Percentiles rank a stretch among this genome's conserved stretches.
These are phyloP conservation scores for Hymenotorrendiella dingleyae DNA, from an alignment of 2,329 filamentous ascomycete species.

Conservation along the genomic window DNA sequence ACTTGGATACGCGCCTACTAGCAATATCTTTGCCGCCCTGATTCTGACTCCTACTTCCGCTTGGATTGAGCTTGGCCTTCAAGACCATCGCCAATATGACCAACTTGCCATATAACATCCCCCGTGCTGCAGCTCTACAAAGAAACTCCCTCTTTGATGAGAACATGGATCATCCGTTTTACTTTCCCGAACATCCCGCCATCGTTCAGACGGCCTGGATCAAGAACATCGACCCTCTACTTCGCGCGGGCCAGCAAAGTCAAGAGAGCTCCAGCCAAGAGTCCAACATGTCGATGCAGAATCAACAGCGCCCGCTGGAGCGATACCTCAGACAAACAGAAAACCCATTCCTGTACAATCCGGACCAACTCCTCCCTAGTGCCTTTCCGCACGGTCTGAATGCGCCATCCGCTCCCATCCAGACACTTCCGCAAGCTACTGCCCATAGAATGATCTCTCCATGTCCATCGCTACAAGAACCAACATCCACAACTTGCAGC, in stretches of 20 bases:
- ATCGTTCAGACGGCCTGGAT: constrained; percentile 11
- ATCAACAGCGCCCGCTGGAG: constrained; percentile 16
- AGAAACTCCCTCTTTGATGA: constrained; percentile 10
- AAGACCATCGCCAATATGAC: not conserved
- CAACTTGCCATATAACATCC: constrained; percentile 11
- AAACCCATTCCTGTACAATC: constrained; percentile 12
- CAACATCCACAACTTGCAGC: constrained; percentile 15
- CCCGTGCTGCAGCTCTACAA: constrained; percentile 2
- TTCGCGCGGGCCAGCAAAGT: constrained; percentile 6
- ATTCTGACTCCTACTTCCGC: no score
- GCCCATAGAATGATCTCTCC: constrained; percentile 19
- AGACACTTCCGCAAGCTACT: constrained; percentile 14
- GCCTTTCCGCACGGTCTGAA: constrained; percentile 1
- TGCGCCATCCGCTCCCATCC: constrained; percentile 10
- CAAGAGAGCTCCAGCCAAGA: not conserved
- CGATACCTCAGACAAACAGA: constrained; percentile 18
- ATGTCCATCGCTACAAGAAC: constrained; percentile 22
- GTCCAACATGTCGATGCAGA: constrained; percentile 2
- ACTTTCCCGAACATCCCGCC: constrained; percentile 6
- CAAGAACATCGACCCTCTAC: constrained; percentile 16
- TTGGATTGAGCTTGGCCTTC: not conserved
- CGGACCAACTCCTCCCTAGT: constrained; percentile 3
- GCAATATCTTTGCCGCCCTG: no score
- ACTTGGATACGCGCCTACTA: constrained; percentile 6
- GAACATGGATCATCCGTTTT: constrained; percentile 6